phyloP scores from a whole-genome alignment of 371 early-diverging fungal species.

The Rhizopus stolonifer region DNA sequence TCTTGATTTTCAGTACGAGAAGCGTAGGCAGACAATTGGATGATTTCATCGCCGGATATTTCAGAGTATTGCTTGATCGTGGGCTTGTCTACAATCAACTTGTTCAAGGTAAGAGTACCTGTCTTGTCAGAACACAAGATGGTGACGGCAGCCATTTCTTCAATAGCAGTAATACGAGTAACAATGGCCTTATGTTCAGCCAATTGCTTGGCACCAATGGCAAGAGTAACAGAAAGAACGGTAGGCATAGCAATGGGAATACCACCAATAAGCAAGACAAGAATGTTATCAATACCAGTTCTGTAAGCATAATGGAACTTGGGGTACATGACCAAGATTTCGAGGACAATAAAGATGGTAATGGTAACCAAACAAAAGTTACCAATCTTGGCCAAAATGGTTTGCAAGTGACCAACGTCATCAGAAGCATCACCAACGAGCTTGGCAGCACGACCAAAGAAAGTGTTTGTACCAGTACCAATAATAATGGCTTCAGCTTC shows the following conservation, averaged over 20 bases:
- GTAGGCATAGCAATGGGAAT: constrained; percentile 84
- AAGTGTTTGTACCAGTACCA: constrained; percentile 84
- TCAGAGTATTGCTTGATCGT: constrained; percentile 66
- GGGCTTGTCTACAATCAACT: constrained; percentile 75
- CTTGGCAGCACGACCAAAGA: constrained; percentile 89
- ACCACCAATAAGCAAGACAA: constrained; percentile 80
- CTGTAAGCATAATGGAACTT: constrained; percentile 71
- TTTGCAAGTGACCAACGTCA: constrained; percentile 89
- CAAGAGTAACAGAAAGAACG: constrained; percentile 90
- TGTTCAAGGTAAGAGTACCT: constrained; percentile 94
- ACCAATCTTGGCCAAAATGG: constrained; percentile 88
- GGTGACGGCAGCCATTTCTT: constrained; percentile 91
- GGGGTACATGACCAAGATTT: constrained; percentile 82
- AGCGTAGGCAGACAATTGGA: constrained; percentile 68
- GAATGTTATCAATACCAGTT: constrained; percentile 71
- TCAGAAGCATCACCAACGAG: constrained; percentile 78
- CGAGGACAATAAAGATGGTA: constrained; percentile 71
- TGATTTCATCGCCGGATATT: constrained; percentile 55
- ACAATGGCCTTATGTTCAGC: constrained; percentile 94
- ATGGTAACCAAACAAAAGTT: constrained; percentile 80
- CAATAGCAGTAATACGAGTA: constrained; percentile 84
- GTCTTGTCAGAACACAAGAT: constrained; percentile 97
- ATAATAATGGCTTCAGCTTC: constrained; percentile 89
- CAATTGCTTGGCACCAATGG: constrained; percentile 92
- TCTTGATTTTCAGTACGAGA: constrained; percentile 75